phyloP scores from a whole-genome alignment of 139 green algal genomes.

The Chlorella sorokiniana region DNA sequence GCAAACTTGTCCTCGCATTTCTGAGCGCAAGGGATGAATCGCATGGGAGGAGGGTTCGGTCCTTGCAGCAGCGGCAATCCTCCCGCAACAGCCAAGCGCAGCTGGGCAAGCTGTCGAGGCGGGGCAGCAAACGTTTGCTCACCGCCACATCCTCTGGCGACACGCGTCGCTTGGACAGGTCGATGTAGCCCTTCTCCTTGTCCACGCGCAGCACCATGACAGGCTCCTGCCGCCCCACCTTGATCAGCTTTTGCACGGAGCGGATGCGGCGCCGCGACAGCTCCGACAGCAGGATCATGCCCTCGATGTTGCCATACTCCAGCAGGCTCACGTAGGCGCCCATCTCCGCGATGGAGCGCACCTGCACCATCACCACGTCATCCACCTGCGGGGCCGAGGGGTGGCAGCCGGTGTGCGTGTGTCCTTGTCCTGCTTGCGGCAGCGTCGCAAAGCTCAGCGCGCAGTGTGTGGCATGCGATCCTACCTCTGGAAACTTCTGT shows the following conservation, averaged over 20 bases:
- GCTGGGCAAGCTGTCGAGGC: no score
- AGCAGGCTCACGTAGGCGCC: constrained; percentile 97
- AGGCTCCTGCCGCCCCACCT: constrained; percentile 95
- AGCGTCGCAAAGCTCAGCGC: no score
- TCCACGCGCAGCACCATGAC: constrained; percentile 99
- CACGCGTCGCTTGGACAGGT: constrained; percentile 98
- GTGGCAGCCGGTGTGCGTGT: no score
- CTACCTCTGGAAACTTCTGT: constrained; percentile 84
- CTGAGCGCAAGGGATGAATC: constrained; percentile 12
- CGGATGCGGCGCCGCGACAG: constrained; percentile 96
- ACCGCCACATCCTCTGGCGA: constrained; percentile 88
- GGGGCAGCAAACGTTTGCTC: constrained; percentile 11
- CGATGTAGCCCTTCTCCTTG: constrained; percentile 99
- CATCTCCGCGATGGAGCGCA: constrained; percentile 94
- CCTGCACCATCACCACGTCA: constrained; percentile 98
- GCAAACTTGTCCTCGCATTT: constrained; percentile 94
- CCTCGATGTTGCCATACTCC: constrained; percentile 92
- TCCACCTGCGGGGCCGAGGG: constrained; percentile 69
- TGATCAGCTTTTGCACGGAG: constrained; percentile 99
- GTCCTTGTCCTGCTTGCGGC: background rate
- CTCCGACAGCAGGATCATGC: constrained; percentile 99
- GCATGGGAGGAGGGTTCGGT: background rate
- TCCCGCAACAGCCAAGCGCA: background rate
- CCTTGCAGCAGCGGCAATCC: background rate
- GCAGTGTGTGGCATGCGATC: no score